These are phyloP conservation scores for Globisporangium heterothallicum DNA, from an alignment of 352 stramenopile genomes.

Conservation along the genomic window DNA sequence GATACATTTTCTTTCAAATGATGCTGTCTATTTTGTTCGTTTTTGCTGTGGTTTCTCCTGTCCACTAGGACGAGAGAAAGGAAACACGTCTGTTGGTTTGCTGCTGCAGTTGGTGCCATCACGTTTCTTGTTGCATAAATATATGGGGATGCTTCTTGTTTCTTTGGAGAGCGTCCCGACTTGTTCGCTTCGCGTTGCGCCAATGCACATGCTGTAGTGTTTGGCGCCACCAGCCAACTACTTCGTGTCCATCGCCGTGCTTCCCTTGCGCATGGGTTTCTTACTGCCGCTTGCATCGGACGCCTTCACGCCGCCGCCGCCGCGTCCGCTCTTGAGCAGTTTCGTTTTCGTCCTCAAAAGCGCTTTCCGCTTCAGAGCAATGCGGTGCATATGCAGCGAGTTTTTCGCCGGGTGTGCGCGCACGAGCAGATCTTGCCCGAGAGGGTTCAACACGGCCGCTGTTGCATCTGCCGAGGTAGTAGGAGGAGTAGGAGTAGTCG, in stretches of 20 bases:
- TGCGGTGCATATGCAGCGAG: conserved; percentile 79
- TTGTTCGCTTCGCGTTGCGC: too few species aligned
- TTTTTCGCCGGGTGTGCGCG: conserved; percentile 58
- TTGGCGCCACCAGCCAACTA: conserved; percentile 36
- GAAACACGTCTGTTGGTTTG: too few species aligned
- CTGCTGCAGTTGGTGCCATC: too few species aligned
- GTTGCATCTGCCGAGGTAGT: not conserved
- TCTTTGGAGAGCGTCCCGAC: too few species aligned
- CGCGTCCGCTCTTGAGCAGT: conserved; percentile 38
- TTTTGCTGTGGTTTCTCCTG: too few species aligned
- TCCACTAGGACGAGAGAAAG: too few species aligned
- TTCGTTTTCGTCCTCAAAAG: conserved; percentile 46
- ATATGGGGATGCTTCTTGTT: too few species aligned
- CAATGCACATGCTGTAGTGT: conserved; percentile 85
- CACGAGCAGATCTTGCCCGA: conserved; percentile 53
- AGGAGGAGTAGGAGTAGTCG: not conserved
- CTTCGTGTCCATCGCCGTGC: conserved; percentile 26
- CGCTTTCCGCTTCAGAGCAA: conserved; percentile 73
- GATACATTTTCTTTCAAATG: too few species aligned
- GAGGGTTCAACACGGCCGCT: conserved; percentile 30
- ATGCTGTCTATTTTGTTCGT: too few species aligned
- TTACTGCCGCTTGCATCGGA: conserved; percentile 23
- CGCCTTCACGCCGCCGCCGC: conserved; percentile 25
- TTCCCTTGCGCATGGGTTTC: conserved; percentile 57
- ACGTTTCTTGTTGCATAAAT: too few species aligned